Evolutionary conservation across 345 rosid genomes (phyloP), one percentile per base, ranked within the genome.

Genomic region (Brassica rapa): DNA sequence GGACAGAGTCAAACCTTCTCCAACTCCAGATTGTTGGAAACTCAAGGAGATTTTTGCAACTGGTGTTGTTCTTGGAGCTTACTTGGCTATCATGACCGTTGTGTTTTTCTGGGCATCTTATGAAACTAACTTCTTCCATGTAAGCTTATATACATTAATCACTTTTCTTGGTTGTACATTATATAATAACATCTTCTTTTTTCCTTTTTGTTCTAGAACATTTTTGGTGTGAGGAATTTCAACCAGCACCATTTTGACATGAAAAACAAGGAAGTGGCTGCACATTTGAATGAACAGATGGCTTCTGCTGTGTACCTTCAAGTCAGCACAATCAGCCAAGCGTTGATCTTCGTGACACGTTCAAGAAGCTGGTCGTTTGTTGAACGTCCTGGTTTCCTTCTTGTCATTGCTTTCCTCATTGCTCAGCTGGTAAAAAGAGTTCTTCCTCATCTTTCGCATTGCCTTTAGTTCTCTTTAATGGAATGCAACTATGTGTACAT

Each of bases 311-410:
- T 88, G 5, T 88, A 86, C 21, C 89, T 88, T 73, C 91, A 88
- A 84, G 72, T 88, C 69, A 86, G 89, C 71, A 88, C 92, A 6
- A 84, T 89, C 74, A 93, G 96, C 66, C 98, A 93, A 82, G 98
- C 97, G n/a, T 75, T 93, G 30, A 93, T 93, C 73, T 88, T 88
- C 8, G 89, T 85, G 63, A 86, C 91, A 0, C 88, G 88, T 27
- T 88, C 91, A n/a, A 83, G 87, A 35, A 76, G 89, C 53, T 88
- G 90, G 92, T 88, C 90, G 4, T 83, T 80, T 56, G 64, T 25
- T 15, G 92, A 88, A 64, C 83, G 92, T 8, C 92, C 90, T 5
- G 90, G 92, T 14, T 66, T 82, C 33, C 92, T 93, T 55, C 97
- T 94, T 16, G 85, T 89, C 3, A 27, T 62, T 35, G 97, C 98